Percentiles rank a stretch among this genome's conserved stretches.
Conservation (phyloP, 352 stramenopile species). For the Phytophthora cactorum region DNA sequence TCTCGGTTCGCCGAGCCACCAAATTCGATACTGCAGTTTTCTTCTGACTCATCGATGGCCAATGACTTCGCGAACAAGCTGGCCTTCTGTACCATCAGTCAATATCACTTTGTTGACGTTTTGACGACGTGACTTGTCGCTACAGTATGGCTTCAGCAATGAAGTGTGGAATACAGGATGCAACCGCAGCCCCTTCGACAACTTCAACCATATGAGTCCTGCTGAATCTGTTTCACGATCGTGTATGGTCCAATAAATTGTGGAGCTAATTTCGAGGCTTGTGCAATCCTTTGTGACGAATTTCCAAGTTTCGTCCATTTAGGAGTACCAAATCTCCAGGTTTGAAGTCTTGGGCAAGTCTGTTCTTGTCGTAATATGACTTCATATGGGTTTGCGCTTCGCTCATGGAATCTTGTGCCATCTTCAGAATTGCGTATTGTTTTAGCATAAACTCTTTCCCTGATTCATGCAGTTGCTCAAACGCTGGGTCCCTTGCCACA, state of each 20-base stretch:
- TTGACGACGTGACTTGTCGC: not conserved
- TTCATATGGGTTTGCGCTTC: no score
- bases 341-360: not conserved
- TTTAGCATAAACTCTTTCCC: not conserved
- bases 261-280: not conserved
- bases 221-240: not conserved
- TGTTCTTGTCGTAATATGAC: no score
- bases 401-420: no score
- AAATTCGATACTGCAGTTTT: no score
- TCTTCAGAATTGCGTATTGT: not conserved
- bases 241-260: constrained; percentile 6
- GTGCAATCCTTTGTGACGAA: no score
- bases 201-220: no score
- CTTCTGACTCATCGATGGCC: no score
- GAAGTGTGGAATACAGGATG: no score
- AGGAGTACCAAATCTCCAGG: constrained; percentile 9
- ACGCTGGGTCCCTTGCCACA: not conserved
- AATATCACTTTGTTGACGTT: not conserved
- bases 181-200: no score
- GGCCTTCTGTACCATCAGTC: constrained; percentile 1
- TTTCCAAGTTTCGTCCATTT: constrained; percentile 5
- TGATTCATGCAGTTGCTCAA: not conserved
- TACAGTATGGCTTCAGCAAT: not conserved
- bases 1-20: no score
- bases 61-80: not conserved